Percentiles rank a stretch among this genome's conserved stretches.
phyloP scores from a whole-genome alignment of 2,329 filamentous ascomycete genomes.

The Aspergillus tubingensis region DNA sequence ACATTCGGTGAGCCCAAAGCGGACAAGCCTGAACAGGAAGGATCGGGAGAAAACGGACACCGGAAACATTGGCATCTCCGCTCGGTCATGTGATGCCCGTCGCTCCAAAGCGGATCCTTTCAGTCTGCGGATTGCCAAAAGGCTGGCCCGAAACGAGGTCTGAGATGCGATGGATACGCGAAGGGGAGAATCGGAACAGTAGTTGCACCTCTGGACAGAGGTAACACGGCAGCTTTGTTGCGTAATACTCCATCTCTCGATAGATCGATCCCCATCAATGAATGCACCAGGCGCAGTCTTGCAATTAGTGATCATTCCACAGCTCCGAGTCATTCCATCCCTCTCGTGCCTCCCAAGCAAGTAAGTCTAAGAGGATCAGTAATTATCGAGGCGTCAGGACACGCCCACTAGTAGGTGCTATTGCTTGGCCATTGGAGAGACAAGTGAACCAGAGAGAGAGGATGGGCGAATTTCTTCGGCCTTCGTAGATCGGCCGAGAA shows the following conservation, averaged over 20 bases:
- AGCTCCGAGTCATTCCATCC: constrained; percentile 5
- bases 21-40: constrained; percentile 25
- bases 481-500: constrained; percentile 1
- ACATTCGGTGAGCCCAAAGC: constrained; percentile 36
- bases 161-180: neutral
- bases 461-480: neutral
- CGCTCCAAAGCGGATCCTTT: neutral
- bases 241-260: neutral
- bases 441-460: neutral
- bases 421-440: neutral
- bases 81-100: constrained; percentile 30
- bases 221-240: constrained; percentile 4
- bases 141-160: neutral
- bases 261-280: too few species aligned
- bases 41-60: constrained; percentile 29
- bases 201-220: neutral
- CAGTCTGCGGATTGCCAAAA: neutral
- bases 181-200: neutral
- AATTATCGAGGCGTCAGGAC: neutral
- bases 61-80: constrained; percentile 24
- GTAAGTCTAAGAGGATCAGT: neutral
- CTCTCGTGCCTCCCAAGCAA: neutral
- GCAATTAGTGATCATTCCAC: neutral
- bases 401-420: neutral
- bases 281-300: too few species aligned